phyloP scores from a whole-genome alignment of 202 grass and related monocot genomes.

The Panicum hallii region DNA sequence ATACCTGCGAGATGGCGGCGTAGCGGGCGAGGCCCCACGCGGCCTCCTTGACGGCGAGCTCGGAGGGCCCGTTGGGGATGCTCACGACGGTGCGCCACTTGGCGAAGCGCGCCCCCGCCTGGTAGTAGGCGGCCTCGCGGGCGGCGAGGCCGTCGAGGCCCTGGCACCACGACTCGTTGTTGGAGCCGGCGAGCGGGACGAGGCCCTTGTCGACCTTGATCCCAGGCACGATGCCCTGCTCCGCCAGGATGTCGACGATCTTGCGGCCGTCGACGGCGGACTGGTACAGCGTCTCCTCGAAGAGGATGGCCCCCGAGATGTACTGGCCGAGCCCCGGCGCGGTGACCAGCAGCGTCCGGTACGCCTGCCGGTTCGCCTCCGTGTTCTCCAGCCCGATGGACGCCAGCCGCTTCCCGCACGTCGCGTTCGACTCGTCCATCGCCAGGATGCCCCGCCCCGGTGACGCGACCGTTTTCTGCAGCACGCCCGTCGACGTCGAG shows the following conservation, averaged over 20 bases:
- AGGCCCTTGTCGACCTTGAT: conserved; percentile 95
- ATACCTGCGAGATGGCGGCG: conserved; percentile 73
- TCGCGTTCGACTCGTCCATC: conserved; percentile 87
- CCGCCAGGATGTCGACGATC: conserved; percentile 74
- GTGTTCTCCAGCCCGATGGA: conserved; percentile 76
- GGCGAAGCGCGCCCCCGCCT: conserved; percentile 63
- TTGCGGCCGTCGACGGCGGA: conserved; percentile 60
- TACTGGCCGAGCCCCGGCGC: conserved; percentile 67
- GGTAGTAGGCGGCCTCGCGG: conserved; percentile 75
- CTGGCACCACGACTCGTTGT: conserved; percentile 80
- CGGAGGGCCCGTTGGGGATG: conserved; percentile 81
- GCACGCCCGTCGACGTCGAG: not conserved
- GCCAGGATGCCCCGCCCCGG: conserved; percentile 78
- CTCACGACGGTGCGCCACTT: conserved; percentile 89
- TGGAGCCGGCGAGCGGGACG: conserved; percentile 68
- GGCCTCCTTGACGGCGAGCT: conserved; percentile 86
- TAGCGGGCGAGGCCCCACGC: conserved; percentile 90
- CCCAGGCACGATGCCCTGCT: conserved; percentile 75
- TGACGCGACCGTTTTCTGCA: conserved; percentile 84
- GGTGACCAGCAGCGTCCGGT: conserved; percentile 69
- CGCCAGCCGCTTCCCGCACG: conserved; percentile 66
- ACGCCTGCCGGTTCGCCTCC: conserved; percentile 73
- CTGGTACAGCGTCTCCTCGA: conserved; percentile 91
- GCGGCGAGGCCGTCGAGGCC: conserved; percentile 72
- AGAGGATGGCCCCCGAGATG: conserved; percentile 83